Evolutionary conservation across 306 rosid species (phyloP), one percentile per base, ranked within the genome.

Genomic region (Prinsepia uniflora): DNA sequence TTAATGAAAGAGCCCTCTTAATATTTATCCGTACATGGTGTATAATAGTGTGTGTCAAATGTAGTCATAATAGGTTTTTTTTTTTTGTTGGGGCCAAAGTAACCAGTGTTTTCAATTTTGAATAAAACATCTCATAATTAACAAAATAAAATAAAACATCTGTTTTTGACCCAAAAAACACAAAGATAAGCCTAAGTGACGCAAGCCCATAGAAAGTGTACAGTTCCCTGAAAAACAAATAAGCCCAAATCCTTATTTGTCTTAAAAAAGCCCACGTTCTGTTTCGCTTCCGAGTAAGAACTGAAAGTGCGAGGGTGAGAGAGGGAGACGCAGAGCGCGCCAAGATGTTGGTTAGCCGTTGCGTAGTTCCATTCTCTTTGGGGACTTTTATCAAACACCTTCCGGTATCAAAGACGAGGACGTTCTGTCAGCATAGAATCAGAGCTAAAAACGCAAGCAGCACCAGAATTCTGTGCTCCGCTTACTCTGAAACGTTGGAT

Each of bases 381-480:
- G 71, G 88, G 88, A 90, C 86, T 87, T 89, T 76, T 79, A 56
- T 86, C 96, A 87, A 94, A 84, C 96, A 89, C 85, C 81, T 89
- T 78, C 76, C 86, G 52, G 44, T 71, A 4, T 43, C 62, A 11
- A 90, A 74, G 19, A 72, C 55, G 7, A 20, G 74, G 2, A 12
- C 86, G 11, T 34, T 76, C 71, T 68, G 17, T 64, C 88, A 78
- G 3, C 41, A 36, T 80, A 77, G 71, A 60, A 30, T 76, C 81
- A 45, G 64, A 6, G 8, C 58, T n/a, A 74, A 59, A 77, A n/a
- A 76, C 69, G 13, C 80, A 12, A 45, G 78, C 52, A 72, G 81
- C 48, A 17, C 78, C 17, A 19, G 30, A 7, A 71, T 19, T 45
- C 60, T 54, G 41, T 61, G 41, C 39, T 50, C 65, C 44, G 75